Percentiles rank a stretch among this genome's conserved stretches.
Conservation (phyloP, 345 rosid species). For the Lepidium africanum region DNA sequence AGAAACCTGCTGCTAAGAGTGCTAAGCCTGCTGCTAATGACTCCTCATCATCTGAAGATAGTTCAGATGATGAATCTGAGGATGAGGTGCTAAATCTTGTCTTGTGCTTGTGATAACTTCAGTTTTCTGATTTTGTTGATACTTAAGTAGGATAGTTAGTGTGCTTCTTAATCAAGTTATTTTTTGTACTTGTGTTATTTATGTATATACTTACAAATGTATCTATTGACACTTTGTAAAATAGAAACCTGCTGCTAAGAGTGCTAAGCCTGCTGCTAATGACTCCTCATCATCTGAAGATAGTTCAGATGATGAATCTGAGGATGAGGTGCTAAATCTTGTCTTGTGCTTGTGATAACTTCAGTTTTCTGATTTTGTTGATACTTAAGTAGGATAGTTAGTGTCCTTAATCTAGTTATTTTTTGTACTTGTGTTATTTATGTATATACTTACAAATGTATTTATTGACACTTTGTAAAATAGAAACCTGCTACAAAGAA, state of each 20-base stretch:
- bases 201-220: too few species aligned
- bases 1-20: slow-evolving; percentile 22
- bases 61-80: slow-evolving; percentile 27
- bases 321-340: slow-evolving; percentile 22
- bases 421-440: background rate
- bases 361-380: background rate
- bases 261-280: slow-evolving; percentile 29
- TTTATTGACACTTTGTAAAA: background rate
- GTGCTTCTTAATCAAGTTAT: background rate
- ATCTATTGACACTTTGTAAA: background rate
- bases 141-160: background rate
- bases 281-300: slow-evolving; percentile 26
- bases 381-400: background rate
- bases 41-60: slow-evolving; percentile 23
- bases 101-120: background rate
- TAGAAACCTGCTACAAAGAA: slow-evolving; percentile 32
- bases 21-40: slow-evolving; percentile 33
- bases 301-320: slow-evolving; percentile 25
- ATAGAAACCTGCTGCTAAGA: slow-evolving; percentile 24
- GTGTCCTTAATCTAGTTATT: background rate
- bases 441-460: too few species aligned
- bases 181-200: background rate
- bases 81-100: slow-evolving; percentile 18
- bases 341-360: background rate
- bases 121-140: background rate